These are phyloP conservation scores for Histomonas meleagridis DNA, from an alignment of 208 protist genomes.

Conservation along the genomic window DNA sequence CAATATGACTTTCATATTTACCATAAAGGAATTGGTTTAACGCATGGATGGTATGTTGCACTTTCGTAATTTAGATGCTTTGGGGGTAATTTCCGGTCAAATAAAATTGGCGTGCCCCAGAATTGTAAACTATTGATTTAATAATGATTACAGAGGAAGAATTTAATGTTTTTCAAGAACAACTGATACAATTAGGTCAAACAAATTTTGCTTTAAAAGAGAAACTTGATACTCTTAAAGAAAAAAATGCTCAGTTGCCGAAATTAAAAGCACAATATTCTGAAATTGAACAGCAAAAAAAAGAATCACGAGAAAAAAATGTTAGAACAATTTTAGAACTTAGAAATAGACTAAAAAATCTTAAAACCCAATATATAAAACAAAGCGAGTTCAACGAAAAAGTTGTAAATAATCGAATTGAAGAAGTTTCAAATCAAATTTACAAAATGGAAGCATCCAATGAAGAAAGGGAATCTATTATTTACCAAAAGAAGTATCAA, in stretches of 20 bases:
- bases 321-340: too few species aligned
- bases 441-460: not conserved
- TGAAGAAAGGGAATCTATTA: not conserved
- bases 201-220: not conserved
- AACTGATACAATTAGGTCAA: not conserved
- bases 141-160: slow-evolving; percentile 32
- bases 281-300: not conserved
- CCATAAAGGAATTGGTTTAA: too few species aligned
- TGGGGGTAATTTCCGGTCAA: too few species aligned
- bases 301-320: too few species aligned
- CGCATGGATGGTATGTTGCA: too few species aligned
- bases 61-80: too few species aligned
- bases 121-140: too few species aligned
- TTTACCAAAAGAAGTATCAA: not conserved
- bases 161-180: slow-evolving; percentile 17
- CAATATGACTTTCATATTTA: not conserved
- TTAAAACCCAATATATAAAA: too few species aligned
- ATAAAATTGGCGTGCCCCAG: too few species aligned
- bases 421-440: not conserved
- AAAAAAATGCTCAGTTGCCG: not conserved
- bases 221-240: not conserved
- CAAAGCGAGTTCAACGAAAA: not conserved
- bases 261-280: not conserved
- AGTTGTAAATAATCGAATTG: not conserved
- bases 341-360: too few species aligned